Conservation (phyloP, 1,284 basidiomycete species). For the Microbotryomycetes sp. region DNA sequence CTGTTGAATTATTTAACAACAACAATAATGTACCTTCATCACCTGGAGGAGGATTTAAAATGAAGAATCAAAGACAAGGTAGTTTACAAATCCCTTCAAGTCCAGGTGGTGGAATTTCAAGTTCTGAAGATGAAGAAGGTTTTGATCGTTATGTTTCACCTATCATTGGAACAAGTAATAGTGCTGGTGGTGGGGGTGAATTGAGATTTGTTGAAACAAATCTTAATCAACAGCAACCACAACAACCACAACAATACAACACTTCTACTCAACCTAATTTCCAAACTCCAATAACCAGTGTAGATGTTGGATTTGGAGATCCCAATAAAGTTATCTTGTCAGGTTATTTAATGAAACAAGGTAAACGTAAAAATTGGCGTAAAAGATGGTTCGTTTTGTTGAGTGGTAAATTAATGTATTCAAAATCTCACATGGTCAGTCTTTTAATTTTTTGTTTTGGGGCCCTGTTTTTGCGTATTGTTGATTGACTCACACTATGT, state of each 20-base stretch:
- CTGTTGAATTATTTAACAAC: no score
- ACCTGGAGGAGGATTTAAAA: neutral
- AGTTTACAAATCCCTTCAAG: conserved; percentile 22
- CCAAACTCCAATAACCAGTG: neutral
- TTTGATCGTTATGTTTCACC: conserved; percentile 14
- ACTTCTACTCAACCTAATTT: neutral
- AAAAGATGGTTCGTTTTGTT: conserved; percentile 56
- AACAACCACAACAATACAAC: neutral
- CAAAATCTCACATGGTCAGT: conserved; percentile 44
- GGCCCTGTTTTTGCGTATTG: no score
- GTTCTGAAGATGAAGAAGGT: conserved; percentile 36
- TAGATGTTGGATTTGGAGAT: conserved; percentile 3
- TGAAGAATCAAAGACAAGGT: neutral
- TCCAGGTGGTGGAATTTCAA: conserved; percentile 54
- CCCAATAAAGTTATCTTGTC: conserved; percentile 62
- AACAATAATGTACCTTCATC: no score
- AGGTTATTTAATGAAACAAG: conserved; percentile 96
- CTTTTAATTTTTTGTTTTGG: neutral
- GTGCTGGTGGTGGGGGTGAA: neutral
- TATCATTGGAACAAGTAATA: neutral
- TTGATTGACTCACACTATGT: neutral
- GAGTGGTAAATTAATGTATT: conserved; percentile 41
- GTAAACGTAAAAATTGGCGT: conserved; percentile 87
- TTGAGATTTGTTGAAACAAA: neutral
- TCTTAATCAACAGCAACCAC: conserved; percentile 1